phyloP scores from a whole-genome alignment of 192 early-diverging fungal species.

The Lobosporangium transversale region DNA sequence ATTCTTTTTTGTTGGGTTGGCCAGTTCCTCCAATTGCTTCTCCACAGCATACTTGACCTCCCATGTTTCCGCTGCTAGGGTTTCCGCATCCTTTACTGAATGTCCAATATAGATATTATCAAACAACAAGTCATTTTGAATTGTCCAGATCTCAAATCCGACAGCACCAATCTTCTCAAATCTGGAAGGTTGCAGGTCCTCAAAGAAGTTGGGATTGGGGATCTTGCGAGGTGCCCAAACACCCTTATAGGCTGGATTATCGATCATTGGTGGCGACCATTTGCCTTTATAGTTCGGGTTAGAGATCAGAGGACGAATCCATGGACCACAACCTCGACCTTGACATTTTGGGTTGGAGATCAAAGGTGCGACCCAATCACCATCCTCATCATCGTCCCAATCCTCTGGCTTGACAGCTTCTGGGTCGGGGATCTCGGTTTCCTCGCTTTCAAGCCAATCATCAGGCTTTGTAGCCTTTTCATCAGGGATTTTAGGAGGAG shows the following conservation, averaged over 20 bases:
- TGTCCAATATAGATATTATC: conserved; percentile 92
- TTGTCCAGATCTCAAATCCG: conserved; percentile 94
- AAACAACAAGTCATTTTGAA: conserved; percentile 85
- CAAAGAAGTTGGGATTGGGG: conserved; percentile 83
- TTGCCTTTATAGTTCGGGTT: conserved; percentile 91
- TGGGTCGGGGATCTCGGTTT: conserved; percentile 78
- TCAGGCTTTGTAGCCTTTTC: conserved; percentile 79
- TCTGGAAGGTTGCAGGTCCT: conserved; percentile 78
- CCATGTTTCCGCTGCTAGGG: conserved; percentile 81
- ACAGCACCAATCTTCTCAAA: conserved; percentile 79
- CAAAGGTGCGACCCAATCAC: conserved; percentile 83
- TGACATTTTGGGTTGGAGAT: conserved; percentile 84
- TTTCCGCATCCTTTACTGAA: conserved; percentile 70
- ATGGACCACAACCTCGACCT: conserved; percentile 78
- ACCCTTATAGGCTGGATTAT: conserved; percentile 91
- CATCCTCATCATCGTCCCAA: conserved; percentile 92
- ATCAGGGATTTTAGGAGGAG: conserved; percentile 78
- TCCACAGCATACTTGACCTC: conserved; percentile 76
- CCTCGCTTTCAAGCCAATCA: conserved; percentile 87
- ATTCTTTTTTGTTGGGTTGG: conserved; percentile 5
- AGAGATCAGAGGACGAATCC: conserved; percentile 77
- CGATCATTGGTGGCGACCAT: conserved; percentile 84
- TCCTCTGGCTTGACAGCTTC: conserved; percentile 83
- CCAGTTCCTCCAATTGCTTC: conserved; percentile 61
- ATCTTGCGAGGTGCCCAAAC: conserved; percentile 85